Percentiles rank a stretch among this genome's conserved stretches.
Conservation (phyloP, 192 early-diverging fungal species). For the Coemansia sp. region DNA sequence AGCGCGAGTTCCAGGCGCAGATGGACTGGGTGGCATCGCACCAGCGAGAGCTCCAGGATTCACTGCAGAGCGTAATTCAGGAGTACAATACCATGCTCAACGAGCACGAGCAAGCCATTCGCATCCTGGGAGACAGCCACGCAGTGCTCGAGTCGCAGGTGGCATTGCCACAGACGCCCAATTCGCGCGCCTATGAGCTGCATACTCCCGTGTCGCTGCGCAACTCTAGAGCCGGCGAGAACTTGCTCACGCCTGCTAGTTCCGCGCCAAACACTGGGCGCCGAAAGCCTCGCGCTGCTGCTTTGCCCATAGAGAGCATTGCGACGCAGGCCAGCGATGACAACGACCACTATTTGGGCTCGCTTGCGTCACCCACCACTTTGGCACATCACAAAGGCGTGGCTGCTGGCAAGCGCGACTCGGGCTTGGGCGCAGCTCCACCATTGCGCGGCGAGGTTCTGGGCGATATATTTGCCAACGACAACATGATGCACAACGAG, state of each 20-base stretch:
- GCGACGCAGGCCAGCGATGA: slow-evolving; percentile 1
- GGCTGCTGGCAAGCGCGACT: neutral
- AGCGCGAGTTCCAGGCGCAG: slow-evolving; percentile 21
- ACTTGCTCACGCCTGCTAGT: neutral
- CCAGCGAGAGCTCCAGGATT: slow-evolving; percentile 19
- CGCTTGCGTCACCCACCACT: neutral
- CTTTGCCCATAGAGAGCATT: neutral
- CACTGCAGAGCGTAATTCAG: slow-evolving; percentile 17
- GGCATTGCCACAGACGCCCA: neutral
- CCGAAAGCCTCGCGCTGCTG: neutral
- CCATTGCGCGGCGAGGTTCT: slow-evolving; percentile 29
- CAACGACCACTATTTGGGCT: neutral
- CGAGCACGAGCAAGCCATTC: slow-evolving; percentile 46
- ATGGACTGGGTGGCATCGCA: slow-evolving; percentile 7
- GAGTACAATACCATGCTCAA: slow-evolving; percentile 43
- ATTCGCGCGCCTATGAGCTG: neutral
- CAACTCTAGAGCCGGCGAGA: neutral
- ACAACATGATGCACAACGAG: slow-evolving; percentile 1
- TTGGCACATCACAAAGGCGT: neutral
- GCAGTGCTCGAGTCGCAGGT: slow-evolving; percentile 28
- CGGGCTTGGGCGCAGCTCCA: slow-evolving; percentile 8
- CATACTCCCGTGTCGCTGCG: neutral
- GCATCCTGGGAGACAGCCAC: slow-evolving; percentile 30
- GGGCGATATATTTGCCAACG: slow-evolving; percentile 43
- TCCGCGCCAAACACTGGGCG: neutral